phyloP scores from a whole-genome alignment of 2,329 filamentous ascomycete genomes.

The Diplodia corticola region DNA sequence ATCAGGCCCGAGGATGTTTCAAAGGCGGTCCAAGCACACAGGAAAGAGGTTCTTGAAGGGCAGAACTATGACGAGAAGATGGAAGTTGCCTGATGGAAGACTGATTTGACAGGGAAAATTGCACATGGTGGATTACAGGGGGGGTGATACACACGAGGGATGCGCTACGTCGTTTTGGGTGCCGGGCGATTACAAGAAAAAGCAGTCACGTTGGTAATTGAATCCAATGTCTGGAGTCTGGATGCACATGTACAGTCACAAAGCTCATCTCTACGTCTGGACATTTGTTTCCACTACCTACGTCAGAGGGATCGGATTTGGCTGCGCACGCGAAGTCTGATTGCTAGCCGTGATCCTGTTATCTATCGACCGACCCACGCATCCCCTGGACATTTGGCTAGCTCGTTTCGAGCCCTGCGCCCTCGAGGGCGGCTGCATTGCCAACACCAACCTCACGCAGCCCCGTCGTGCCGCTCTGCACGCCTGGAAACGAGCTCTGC shows the following conservation, averaged over 20 bases:
- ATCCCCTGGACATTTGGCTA: slow-evolving; percentile 8
- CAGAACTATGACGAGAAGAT: slow-evolving; percentile 3
- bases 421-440: not conserved
- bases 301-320: too few species aligned
- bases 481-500: not conserved
- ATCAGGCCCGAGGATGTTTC: slow-evolving; percentile 19
- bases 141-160: not conserved
- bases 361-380: slow-evolving; percentile 1
- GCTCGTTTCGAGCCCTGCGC: not conserved
- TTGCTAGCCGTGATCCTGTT: slow-evolving; percentile 4
- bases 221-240: too few species aligned
- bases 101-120: too few species aligned
- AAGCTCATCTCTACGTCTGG: too few species aligned
- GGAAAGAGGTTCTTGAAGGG: not conserved
- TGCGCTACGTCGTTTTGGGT: not conserved
- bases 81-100: not conserved
- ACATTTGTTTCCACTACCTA: too few species aligned
- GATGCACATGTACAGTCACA: too few species aligned
- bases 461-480: not conserved
- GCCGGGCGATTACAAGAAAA: too few species aligned
- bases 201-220: too few species aligned
- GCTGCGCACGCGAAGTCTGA: not conserved
- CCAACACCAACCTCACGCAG: not conserved
- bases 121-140: too few species aligned
- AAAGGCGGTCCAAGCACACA: slow-evolving; percentile 24